A percentile compares a stretch with the other conserved stretches of the same genome.
phyloP scores from a whole-genome alignment of 1,284 basidiomycete species.

The Ceratobasidium sp. region DNA sequence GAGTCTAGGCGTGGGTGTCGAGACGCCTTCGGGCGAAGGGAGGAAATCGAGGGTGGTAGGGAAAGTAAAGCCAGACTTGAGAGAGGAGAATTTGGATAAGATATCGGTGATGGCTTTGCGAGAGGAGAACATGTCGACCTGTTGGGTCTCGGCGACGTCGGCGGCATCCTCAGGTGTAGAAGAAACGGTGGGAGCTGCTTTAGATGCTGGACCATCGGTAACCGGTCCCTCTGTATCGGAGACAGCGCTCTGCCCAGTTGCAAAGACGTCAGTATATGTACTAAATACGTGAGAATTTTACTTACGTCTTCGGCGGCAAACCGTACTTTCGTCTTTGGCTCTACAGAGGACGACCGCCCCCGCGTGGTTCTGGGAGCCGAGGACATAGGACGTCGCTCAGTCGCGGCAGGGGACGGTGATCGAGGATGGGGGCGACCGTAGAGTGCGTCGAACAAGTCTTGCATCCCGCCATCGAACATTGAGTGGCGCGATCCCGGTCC shows the following conservation, averaged over 20 bases:
- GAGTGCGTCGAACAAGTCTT: not conserved
- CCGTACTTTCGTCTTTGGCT: conserved; percentile 1
- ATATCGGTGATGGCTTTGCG: conserved; percentile 36
- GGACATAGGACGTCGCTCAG: conserved; percentile 16
- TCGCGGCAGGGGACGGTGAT: not conserved
- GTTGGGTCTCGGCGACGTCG: not conserved
- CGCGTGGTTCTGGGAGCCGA: conserved; percentile 10
- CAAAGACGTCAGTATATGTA: not conserved
- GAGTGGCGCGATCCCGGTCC: not conserved
- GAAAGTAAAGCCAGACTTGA: conserved; percentile 45
- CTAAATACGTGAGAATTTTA: not conserved
- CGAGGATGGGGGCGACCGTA: not conserved
- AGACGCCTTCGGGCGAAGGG: not conserved
- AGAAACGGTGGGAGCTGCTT: not conserved
- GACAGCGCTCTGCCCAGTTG: conserved; percentile 10
- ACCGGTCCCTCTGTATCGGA: conserved; percentile 21
- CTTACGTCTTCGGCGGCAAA: conserved; percentile 17
- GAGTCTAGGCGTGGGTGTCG: conserved; percentile 53
- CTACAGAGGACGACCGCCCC: conserved; percentile 1
- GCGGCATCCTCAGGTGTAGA: not conserved
- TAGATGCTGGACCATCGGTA: not conserved
- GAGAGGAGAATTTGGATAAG: conserved; percentile 33
- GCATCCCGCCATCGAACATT: not conserved
- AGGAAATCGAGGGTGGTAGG: conserved; percentile 46
- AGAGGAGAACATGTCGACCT: conserved; percentile 22